Evolutionary conservation across 1,284 basidiomycete species (phyloP).

Genomic region (Malassezia japonica): DNA sequence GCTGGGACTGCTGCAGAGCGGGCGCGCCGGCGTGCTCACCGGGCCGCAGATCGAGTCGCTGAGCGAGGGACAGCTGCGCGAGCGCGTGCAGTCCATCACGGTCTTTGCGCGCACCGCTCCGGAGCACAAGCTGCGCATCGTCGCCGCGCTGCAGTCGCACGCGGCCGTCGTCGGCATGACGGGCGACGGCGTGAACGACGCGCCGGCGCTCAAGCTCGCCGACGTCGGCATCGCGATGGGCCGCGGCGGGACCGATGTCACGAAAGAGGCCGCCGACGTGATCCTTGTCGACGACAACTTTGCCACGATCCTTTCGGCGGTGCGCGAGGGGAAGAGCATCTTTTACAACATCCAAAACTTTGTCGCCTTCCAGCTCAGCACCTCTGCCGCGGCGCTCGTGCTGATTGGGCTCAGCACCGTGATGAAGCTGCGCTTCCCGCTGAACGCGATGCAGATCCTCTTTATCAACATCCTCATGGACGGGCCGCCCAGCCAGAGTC

Average conservation of each 20-base stretch:
- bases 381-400: constrained; percentile 85
- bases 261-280: constrained; percentile 93
- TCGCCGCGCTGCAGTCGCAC: constrained; percentile 77
- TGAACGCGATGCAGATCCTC: constrained; percentile 97
- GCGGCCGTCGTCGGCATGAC: constrained; percentile 94
- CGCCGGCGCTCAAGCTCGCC: constrained; percentile 91
- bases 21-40: constrained; percentile 57
- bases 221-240: constrained; percentile 98
- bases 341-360: constrained; percentile 99
- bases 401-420: constrained; percentile 87
- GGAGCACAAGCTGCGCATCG: constrained; percentile 92
- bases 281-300: constrained; percentile 98
- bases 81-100: constrained; percentile 67
- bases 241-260: constrained; percentile 89
- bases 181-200: constrained; percentile 95
- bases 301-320: constrained; percentile 79
- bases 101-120: constrained; percentile 93
- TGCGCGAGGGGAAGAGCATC: constrained; percentile 93
- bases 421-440: constrained; percentile 75
- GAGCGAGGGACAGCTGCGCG: constrained; percentile 67
- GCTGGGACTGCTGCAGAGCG: constrained; percentile 59
- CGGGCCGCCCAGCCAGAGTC: constrained; percentile 88
- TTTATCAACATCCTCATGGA: constrained; percentile 99
- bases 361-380: constrained; percentile 89
- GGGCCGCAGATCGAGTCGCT: constrained; percentile 70